Conservation (phyloP, 2,329 filamentous ascomycete species). For the Hirsutella thompsonii region DNA sequence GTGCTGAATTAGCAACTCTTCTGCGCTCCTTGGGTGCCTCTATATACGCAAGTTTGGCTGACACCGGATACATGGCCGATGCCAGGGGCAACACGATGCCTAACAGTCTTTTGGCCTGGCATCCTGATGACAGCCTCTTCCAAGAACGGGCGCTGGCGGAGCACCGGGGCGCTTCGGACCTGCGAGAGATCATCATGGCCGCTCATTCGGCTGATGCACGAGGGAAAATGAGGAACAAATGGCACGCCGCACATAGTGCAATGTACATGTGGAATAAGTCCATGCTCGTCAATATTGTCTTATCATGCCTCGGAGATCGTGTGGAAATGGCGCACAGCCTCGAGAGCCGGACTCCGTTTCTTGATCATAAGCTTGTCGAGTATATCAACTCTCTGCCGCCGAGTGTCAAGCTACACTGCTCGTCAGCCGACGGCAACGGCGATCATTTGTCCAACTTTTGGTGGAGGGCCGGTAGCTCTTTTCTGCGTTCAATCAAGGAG, state of each 20-base stretch:
- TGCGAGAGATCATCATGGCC: neutral
- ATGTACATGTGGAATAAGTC: slow-evolving; percentile 4
- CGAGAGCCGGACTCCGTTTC: slow-evolving; percentile 20
- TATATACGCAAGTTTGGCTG: neutral
- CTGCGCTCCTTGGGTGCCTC: neutral
- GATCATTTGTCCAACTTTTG: slow-evolving; percentile 1
- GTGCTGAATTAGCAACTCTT: neutral
- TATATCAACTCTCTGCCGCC: slow-evolving; percentile 4
- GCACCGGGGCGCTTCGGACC: neutral
- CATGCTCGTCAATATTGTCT: slow-evolving; percentile 14
- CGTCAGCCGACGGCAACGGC: neutral
- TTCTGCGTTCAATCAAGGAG: slow-evolving; percentile 20
- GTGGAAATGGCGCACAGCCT: slow-evolving; percentile 23
- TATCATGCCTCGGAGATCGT: slow-evolving; percentile 18
- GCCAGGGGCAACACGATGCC: neutral
- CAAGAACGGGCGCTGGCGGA: neutral
- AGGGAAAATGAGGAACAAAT: slow-evolving; percentile 1
- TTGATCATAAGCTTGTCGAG: slow-evolving; percentile 12
- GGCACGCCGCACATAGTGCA: slow-evolving; percentile 2
- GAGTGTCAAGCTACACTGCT: slow-evolving; percentile 1
- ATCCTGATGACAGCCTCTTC: neutral
- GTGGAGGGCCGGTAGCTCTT: slow-evolving; percentile 4
- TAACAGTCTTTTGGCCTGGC: neutral
- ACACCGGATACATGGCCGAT: neutral
- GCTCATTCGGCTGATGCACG: neutral